Conservation (phyloP, 495 filamentous ascomycete species). For the Friedmanniomyces endolithicus region DNA sequence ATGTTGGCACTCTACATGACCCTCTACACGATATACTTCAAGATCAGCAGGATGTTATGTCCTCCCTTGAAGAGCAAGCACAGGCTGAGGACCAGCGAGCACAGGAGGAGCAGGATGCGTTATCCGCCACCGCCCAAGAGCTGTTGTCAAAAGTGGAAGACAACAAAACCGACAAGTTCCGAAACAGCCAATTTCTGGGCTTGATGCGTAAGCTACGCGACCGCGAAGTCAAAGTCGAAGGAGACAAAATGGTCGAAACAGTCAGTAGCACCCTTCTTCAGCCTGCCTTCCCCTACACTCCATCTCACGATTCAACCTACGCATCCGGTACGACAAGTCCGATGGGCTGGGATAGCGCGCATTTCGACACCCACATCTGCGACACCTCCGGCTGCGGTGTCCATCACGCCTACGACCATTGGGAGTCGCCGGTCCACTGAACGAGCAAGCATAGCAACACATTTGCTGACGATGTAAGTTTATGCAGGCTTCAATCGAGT, state of each 20-base stretch:
- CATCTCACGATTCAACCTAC: constrained; percentile 11
- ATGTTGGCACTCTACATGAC: background rate
- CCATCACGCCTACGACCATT: constrained; percentile 14
- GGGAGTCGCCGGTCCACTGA: constrained; percentile 14
- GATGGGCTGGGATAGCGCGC: background rate
- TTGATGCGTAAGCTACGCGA: constrained; percentile 51
- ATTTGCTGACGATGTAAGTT: constrained; percentile 4
- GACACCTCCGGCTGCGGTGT: constrained; percentile 2
- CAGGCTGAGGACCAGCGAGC: constrained; percentile 7
- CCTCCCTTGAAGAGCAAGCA: background rate
- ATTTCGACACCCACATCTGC: constrained; percentile 18
- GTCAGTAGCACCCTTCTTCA: constrained; percentile 9
- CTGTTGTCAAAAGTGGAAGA: constrained; percentile 57
- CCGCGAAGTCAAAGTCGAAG: constrained; percentile 30
- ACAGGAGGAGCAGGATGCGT: constrained; percentile 46
- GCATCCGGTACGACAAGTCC: constrained; percentile 12
- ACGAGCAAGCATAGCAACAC: background rate
- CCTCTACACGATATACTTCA: too few species aligned
- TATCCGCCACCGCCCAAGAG: constrained; percentile 57
- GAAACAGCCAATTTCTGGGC: constrained; percentile 62
- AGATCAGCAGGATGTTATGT: too few species aligned
- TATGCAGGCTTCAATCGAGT: background rate
- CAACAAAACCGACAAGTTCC: constrained; percentile 60
- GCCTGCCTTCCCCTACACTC: background rate
- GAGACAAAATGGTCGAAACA: constrained; percentile 32